Evolutionary conservation across 257 asterid genomes (phyloP), one percentile per base, ranked within the genome.

Genomic region (Gynochthodes officinalis): DNA sequence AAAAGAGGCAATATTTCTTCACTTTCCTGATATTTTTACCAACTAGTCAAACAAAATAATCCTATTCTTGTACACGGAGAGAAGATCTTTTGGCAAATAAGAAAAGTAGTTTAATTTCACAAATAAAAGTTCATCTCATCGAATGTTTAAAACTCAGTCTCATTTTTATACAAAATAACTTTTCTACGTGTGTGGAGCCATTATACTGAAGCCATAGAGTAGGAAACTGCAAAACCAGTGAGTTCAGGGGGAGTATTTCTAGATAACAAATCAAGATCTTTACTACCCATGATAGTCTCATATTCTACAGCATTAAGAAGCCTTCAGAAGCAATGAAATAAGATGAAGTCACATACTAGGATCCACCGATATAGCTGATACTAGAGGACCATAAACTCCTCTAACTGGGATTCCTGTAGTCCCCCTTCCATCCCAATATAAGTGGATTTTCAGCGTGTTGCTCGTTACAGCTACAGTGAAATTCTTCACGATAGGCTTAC

Each of bases 381-480:
- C 82, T 37, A 89, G 80, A 76, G 98, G 95, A 65, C 98, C 98
- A 72, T 91, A 93, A 72, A 78, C 83, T 78, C 97, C 97, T 82
- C 98, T 86, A 7, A 43, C 60, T 33, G 98, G 98, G 52, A 93
- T 88, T 77, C 97, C 96, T 0, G 96, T 89, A 19, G 98, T 93
- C 71, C 98, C 98, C 73, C 55, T 86, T 75, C 98, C 97, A 1
- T 95, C 94, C 97, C 97, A 93, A 78, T 90, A 89, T 50, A 90
- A 82, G 80, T 88, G 97, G 83, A 93, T 81, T 80, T 90, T 88
- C 83, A 93, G 73, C 4, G 96, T 88, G 76, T 76, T 70, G 58
- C 82, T 78, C 1, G 86, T 86, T 21, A 93, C 90, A n/a, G 46
- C 58, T 59, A 48, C 87, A n/a, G 81, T 88, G 82, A 86, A 89